Percentiles rank a stretch among this genome's conserved stretches.
These are phyloP conservation scores for Saitozyma sp. DNA, from an alignment of 768 basidiomycete species.

Conservation along the genomic window DNA sequence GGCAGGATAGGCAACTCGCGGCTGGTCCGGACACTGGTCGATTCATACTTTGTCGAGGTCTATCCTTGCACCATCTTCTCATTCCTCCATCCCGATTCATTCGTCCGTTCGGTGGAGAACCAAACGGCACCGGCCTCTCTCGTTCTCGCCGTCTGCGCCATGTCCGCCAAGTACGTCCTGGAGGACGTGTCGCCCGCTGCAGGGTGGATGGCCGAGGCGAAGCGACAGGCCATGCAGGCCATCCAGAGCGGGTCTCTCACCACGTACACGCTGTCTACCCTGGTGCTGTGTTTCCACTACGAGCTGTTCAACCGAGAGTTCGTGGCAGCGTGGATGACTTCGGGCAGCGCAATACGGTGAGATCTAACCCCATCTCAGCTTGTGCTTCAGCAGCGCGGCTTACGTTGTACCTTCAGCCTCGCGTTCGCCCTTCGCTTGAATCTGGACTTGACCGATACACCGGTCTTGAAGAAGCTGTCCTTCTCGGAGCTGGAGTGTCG, in stretches of 20 bases:
- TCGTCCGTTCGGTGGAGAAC: neutral
- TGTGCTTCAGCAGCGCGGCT: no score
- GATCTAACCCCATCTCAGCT: neutral
- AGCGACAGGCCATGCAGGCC: constrained; percentile 5
- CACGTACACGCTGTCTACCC: neutral
- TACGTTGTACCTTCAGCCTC: no score
- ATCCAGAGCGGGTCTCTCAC: constrained; percentile 4
- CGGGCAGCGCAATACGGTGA: constrained; percentile 4
- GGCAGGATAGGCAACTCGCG: no score
- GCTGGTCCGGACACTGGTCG: no score
- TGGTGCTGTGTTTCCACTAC: constrained; percentile 5
- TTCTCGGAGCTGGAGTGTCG: no score
- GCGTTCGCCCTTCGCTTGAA: no score
- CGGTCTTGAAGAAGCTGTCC: no score
- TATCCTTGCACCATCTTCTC: constrained; percentile 8
- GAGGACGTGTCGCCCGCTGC: constrained; percentile 1
- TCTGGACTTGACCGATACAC: no score
- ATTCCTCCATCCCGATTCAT: constrained; percentile 4
- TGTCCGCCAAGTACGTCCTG: constrained; percentile 4
- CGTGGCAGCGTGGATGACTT: constrained; percentile 7
- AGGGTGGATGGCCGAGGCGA: constrained; percentile 8
- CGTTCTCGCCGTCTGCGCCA: constrained; percentile 6
- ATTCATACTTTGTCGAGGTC: constrained; percentile 3
- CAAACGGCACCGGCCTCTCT: neutral
- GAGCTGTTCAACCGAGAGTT: constrained; percentile 5